A percentile compares a stretch with the other conserved stretches of the same genome.
phyloP scores from a whole-genome alignment of 2,329 filamentous ascomycete genomes.

The Fulvia fulva region DNA sequence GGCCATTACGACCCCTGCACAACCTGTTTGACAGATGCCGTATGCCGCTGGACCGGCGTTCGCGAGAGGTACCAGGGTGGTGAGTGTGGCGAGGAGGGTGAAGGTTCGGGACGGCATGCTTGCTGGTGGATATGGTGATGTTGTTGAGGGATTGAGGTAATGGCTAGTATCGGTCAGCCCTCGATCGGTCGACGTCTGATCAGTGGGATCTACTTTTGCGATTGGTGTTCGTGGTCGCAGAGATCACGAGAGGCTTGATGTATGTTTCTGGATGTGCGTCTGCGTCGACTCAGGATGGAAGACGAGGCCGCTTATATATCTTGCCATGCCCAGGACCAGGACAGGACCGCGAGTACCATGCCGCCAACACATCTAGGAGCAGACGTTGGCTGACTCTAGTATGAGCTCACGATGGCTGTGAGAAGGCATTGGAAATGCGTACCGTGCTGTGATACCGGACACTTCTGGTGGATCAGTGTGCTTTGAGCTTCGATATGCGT shows the following conservation, averaged over 20 bases:
- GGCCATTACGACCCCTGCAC: conserved; percentile 42
- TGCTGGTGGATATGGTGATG: background rate
- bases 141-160: background rate
- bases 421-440: no score
- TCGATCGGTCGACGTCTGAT: background rate
- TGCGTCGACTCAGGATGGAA: background rate
- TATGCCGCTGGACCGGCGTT: conserved; percentile 38
- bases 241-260: background rate
- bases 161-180: no score
- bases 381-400: no score
- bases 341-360: no score
- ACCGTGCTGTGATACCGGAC: no score
- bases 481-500: no score
- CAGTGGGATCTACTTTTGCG: background rate
- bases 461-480: no score
- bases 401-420: no score
- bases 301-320: background rate
- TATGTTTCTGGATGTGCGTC: background rate
- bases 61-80: background rate
- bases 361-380: no score
- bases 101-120: background rate
- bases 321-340: no score
- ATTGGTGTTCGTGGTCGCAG: background rate
- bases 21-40: conserved; percentile 48
- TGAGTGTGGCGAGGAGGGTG: background rate